Evolutionary conservation across 257 asterid species (phyloP), one percentile per base, ranked within the genome.

Genomic region (Coffea canephora): DNA sequence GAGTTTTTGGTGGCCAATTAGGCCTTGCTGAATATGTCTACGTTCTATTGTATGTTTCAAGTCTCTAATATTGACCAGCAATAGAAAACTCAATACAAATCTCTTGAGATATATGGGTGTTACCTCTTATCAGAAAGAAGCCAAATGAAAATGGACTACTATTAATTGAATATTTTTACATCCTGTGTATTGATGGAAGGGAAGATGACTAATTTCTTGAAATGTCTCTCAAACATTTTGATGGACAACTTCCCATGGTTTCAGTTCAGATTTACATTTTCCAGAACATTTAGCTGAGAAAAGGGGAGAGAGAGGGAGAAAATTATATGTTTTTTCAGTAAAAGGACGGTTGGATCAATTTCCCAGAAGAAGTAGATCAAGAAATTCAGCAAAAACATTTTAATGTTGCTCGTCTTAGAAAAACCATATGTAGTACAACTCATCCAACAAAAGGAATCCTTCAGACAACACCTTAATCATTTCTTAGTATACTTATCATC

Each of bases 311-410:
- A 13, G 5, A 59, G 66, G 31, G n/a, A 50, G 55, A 43, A 77
- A 62, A 73, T 68, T 84, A 86, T 86, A 81, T 0, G 31, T 48
- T 83, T 83, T 83, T 83, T 84, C 86, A 81, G 86, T 54, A 82
- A 73, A 82, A 72, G 52, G 59, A 23, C 74, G 39, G 84, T 57
- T 50, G 84, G 81, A 81, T 74, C 86, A 82, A 79, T 79, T 82
- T 79, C 85, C 86, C 69, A 84, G 69, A 78, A 78, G 52, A 70
- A 71, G 49, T 39, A n/a, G 16, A 65, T 73, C 55, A 75, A 64
- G 75, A 78, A 80, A 77, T 69, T 79, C 82, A 74, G 82, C 78
- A 79, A 80, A 72, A 81, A 75, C 85, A 81, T 86, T 81, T 86
- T 81, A 83, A 83, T 83, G 82, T 59, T 62, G 74, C 61, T 54